Evolutionary conservation across 371 early-diverging fungal species (phyloP).

Genomic region (Lichtheimia corymbifera): DNA sequence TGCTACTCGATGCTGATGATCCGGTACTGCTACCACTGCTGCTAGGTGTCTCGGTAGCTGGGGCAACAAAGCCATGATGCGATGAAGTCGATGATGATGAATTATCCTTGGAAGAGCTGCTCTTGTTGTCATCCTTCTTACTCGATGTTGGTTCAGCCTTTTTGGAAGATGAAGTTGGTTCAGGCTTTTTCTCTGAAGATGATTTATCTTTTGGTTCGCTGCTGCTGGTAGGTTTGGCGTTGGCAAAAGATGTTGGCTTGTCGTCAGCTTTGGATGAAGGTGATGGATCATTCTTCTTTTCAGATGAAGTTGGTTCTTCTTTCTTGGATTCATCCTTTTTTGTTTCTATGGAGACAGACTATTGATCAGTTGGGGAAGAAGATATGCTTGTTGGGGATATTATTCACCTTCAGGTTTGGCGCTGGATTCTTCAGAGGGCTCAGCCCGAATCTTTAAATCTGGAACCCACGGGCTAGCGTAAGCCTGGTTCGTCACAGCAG

Average conservation of each 20-base stretch:
- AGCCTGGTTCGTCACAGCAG: constrained; percentile 2
- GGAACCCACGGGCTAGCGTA: constrained; percentile 8
- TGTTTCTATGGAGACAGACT: constrained; percentile 1
- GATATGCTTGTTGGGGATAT: neutral
- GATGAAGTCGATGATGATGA: constrained; percentile 1
- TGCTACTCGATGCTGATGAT: neutral
- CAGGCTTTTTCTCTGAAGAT: neutral
- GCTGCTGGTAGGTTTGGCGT: constrained; percentile 1
- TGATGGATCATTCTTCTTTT: neutral
- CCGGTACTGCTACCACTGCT: neutral
- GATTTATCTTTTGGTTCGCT: constrained; percentile 1
- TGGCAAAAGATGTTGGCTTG: neutral
- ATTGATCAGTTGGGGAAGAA: neutral
- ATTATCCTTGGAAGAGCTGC: neutral
- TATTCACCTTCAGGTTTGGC: constrained; percentile 3
- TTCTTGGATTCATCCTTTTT: neutral
- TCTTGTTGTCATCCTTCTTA: neutral
- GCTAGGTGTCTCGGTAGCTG: neutral
- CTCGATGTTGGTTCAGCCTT: constrained; percentile 4
- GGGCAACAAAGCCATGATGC: neutral
- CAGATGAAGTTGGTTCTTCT: constrained; percentile 6
- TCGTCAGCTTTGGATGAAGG: neutral
- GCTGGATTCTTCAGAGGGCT: constrained; percentile 5
- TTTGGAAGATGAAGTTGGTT: neutral
- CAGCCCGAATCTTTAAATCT: neutral